phyloP scores from a whole-genome alignment of 345 rosid genomes.

The Erysimum cheiranthoides region DNA sequence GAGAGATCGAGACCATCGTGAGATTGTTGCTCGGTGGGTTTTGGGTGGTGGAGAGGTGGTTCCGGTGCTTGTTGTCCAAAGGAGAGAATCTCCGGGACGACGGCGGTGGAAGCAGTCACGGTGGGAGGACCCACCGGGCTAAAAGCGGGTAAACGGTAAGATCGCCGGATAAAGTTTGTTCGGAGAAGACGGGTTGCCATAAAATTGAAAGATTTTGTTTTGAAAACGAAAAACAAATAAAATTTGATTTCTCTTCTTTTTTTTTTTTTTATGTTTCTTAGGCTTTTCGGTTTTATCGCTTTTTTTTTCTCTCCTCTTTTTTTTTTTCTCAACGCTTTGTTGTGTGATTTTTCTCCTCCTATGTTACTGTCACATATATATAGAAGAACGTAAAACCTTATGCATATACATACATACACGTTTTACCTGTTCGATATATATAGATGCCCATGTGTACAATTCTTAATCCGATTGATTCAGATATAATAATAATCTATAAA shows the following conservation, averaged over 20 bases:
- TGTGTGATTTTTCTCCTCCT: slow-evolving; percentile 24
- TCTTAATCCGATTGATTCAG: slow-evolving; percentile 23
- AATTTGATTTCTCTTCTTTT: neutral
- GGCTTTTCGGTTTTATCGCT: slow-evolving; percentile 30
- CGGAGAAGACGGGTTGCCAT: slow-evolving; percentile 61
- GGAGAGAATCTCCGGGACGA: slow-evolving; percentile 40
- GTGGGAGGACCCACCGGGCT: slow-evolving; percentile 51
- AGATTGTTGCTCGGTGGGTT: slow-evolving; percentile 18
- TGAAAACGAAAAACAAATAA: neutral
- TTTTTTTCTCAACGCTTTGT: slow-evolving; percentile 22
- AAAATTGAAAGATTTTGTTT: slow-evolving; percentile 38
- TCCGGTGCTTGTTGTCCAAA: slow-evolving; percentile 43
- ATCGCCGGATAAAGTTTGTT: slow-evolving; percentile 46
- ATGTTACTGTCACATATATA: slow-evolving; percentile 30
- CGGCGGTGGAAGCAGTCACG: slow-evolving; percentile 53
- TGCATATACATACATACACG: slow-evolving; percentile 38
- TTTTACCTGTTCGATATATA: slow-evolving; percentile 37
- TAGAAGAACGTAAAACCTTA: slow-evolving; percentile 27
- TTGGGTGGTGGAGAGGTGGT: slow-evolving; percentile 41
- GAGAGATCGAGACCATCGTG: slow-evolving; percentile 52
- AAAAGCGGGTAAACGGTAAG: slow-evolving; percentile 49
- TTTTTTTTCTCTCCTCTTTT: neutral
- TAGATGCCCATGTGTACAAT: slow-evolving; percentile 42
- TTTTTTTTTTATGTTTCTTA: slow-evolving; percentile 25
- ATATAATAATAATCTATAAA: slow-evolving; percentile 11